Evolutionary conservation across 495 filamentous ascomycete species (phyloP), one percentile per base, ranked within the genome.

Genomic region (Penicillium canariense): DNA sequence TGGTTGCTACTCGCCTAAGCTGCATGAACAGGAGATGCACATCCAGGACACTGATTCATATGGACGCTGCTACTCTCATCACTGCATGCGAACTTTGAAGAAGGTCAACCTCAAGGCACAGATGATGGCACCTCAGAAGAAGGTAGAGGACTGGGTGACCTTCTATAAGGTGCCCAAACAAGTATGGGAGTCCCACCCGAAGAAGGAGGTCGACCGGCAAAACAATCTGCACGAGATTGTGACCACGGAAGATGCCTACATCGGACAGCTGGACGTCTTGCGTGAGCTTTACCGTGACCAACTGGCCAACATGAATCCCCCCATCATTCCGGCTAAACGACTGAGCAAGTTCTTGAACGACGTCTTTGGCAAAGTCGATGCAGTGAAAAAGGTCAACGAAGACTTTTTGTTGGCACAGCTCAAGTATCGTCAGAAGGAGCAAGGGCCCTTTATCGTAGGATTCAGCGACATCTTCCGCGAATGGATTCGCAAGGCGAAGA

Each of bases 381-480:
- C 84, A 0, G 89, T 97, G 35, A 91, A 95, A 59, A 84, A 86
- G 54, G 92, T 91, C 61, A 97, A 97, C 60, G 93, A 95, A 63
- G 93, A 97, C 49, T 85, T 90, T 71, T 80, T 99, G n/a, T 74
- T 99, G 12, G 87, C 95, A 2, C 94, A 97, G 68, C 79, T 99
- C 59, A 97, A 97, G 58, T 99, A 97, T 65, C 87, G 95, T 27
- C 94, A 99, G 68, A 88, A 93, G 60, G 94, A 97, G 63, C 92
- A 99, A 68, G 94, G 95, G 0, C 94, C 94, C 0, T 97, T 90
- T 80, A 86, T 99, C 54, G 79, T 82, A 39, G 94, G 95, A 8
- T 96, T 97, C 69, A 96, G 91, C 63, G 94, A 97, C 59, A 91
- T 99, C 50, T 99, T 99, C 75, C 80, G 94, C 53, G 95, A 99